Percentiles rank a stretch among this genome's conserved stretches.
These are phyloP conservation scores for Chenopodium suecicum DNA, from an alignment of 148 eudicot species.

Conservation along the genomic window DNA sequence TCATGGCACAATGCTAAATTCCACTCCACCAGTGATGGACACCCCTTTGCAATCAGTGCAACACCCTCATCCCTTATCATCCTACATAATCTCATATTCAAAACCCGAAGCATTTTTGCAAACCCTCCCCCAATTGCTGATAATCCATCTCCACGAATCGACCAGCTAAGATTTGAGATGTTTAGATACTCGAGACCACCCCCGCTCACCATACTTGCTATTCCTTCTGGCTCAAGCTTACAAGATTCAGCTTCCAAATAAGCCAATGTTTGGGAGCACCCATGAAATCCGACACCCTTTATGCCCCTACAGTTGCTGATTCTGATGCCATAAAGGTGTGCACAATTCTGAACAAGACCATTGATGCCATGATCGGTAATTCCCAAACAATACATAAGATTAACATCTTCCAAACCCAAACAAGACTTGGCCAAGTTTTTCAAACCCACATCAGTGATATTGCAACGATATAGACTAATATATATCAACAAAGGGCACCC, in stretches of 20 bases:
- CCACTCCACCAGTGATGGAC: conserved; percentile 66
- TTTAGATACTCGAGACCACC: conserved; percentile 42
- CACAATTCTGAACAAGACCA: conserved; percentile 42
- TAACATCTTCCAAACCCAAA: conserved; percentile 44
- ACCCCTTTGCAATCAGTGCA: conserved; percentile 50
- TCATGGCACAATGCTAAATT: conserved; percentile 61
- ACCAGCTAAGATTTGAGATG: conserved; percentile 34
- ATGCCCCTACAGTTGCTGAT: conserved; percentile 41
- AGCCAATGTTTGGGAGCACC: conserved; percentile 40
- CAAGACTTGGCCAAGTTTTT: conserved; percentile 51
- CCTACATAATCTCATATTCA: conserved; percentile 57
- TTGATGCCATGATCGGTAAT: conserved; percentile 55
- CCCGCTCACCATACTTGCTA: conserved; percentile 38
- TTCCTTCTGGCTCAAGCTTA: conserved; percentile 50
- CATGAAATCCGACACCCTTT: conserved; percentile 55
- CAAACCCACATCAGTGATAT: conserved; percentile 50
- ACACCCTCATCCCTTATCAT: conserved; percentile 43
- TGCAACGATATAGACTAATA: conserved; percentile 62
- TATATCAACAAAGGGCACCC: conserved; percentile 44
- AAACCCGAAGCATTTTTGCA: conserved; percentile 41
- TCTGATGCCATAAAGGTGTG: conserved; percentile 42
- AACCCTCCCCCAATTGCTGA: conserved; percentile 44
- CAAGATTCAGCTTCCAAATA: conserved; percentile 71
- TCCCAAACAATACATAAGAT: conserved; percentile 44
- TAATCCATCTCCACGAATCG: conserved; percentile 40